Conservation (phyloP, 129 eudicot species). For the Centaurea solstitialis region DNA sequence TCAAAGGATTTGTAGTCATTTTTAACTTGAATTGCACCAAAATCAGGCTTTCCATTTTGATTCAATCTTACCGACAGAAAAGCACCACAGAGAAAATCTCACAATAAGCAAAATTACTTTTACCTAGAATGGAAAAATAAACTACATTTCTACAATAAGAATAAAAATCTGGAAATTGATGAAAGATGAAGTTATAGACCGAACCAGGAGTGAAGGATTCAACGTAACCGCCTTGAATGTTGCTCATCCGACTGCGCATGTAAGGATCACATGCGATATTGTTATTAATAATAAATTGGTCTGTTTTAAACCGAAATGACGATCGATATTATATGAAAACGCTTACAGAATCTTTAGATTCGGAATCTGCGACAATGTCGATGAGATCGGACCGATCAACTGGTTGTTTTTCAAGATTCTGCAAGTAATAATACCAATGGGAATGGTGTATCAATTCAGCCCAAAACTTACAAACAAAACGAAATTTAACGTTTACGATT, state of each 20-base stretch:
- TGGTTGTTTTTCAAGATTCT: constrained; percentile 89
- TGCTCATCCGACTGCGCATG: constrained; percentile 37
- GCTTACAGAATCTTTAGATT: constrained; percentile 84
- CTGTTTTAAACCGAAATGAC: background rate
- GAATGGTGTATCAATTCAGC: background rate
- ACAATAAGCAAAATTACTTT: too few relatives aligned
- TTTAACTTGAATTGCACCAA: background rate
- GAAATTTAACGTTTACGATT: background rate
- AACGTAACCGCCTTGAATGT: constrained; percentile 14
- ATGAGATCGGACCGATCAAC: constrained; percentile 86
- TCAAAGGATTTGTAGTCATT: background rate
- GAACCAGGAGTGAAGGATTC: constrained; percentile 43
- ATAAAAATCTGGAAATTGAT: background rate
- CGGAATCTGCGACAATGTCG: constrained; percentile 95
- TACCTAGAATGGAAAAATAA: too few relatives aligned
- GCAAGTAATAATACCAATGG: constrained; percentile 1
- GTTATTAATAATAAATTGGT: background rate
- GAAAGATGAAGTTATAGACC: constrained; percentile 17
- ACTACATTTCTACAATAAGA: background rate
- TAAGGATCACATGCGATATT: constrained; percentile 41
- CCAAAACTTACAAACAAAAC: background rate
- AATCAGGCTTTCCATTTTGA: too few relatives aligned
- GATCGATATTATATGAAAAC: background rate
- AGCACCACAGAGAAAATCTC: too few relatives aligned
- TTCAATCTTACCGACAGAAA: background rate